Base-by-base conservation (phyloP, 2,329 filamentous ascomycete species). In the Periconia digitata region DNA sequence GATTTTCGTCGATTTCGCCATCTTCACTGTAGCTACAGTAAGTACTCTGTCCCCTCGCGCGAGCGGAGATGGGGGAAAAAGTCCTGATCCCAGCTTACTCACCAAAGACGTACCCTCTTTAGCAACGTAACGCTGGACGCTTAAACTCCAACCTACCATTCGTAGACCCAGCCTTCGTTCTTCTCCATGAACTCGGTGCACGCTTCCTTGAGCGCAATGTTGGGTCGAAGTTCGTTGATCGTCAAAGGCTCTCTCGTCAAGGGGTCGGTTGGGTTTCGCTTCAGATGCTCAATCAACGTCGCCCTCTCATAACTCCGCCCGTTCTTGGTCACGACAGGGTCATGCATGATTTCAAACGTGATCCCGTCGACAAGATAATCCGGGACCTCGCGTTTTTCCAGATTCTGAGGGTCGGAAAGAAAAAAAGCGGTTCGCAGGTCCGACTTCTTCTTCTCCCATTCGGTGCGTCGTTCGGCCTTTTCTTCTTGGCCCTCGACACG, bases 261-360 rank as follows among this genome's bases (percentile, higher is more conserved):
- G 0, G 94, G 94, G 68, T 99, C 94, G 13, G 83, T 87, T 0
- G 79, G 79, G 27, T 83, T 83, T 18, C 87, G 79, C 61, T 87
- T 86, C 21, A 99, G 78, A 66, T 96, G 91, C 71, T 95, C 90
- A 64, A 91, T 79, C 51, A 99, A 87, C 15, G 89, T 89, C 0
- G 89, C 80, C 36, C 92, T 83, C 69, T 97, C 94, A 68, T 96
- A 99, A 1, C 88, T 94, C 55, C 92, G 89, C 12, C 94, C 94
- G 1, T 87, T 92, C 63, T 88, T 91, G 1, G 89, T 92, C 2
- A 78, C 73, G 0, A 79, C 85, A 77, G 71, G 87, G 62, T 91
- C 87, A 27, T 86, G 75, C 85, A 91, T 87, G 50, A 91, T 79
- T 38, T 79, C 78, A 58, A 91, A 90, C 8, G 80, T 85, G 32